These are phyloP conservation scores for Apiotrichum gamsii DNA, from an alignment of 1,284 basidiomycete genomes.

Conservation along the genomic window DNA sequence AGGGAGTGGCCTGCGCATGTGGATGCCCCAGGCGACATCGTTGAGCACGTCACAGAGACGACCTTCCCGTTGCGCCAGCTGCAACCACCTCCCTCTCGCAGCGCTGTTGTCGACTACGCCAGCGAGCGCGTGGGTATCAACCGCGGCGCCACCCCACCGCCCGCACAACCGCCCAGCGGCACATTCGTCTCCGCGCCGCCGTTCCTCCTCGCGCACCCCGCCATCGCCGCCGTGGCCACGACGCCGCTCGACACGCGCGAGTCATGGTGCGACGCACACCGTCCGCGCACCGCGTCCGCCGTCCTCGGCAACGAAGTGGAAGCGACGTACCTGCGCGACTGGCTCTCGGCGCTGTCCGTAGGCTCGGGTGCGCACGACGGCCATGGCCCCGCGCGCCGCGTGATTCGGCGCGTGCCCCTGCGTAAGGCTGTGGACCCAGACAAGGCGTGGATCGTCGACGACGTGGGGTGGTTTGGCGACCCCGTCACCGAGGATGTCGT, in stretches of 20 bases:
- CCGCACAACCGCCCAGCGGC: too few relatives aligned
- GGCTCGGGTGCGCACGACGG: constrained; percentile 44
- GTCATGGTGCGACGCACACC: constrained; percentile 71
- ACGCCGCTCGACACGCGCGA: constrained; percentile 42
- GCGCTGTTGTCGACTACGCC: too few relatives aligned
- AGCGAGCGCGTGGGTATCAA: too few relatives aligned
- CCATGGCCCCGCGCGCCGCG: constrained; percentile 9
- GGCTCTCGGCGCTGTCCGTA: constrained; percentile 67
- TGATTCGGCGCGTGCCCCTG: constrained; percentile 25
- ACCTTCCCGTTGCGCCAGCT: too few relatives aligned
- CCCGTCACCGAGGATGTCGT: constrained; percentile 16
- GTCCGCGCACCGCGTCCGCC: constrained; percentile 63
- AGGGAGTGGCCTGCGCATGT: constrained; percentile 24
- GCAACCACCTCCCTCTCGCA: too few relatives aligned
- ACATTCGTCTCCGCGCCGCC: constrained; percentile 3
- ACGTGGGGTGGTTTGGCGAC: constrained; percentile 34
- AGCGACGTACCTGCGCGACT: constrained; percentile 70
- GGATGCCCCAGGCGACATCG: neutral
- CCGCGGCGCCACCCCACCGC: too few relatives aligned
- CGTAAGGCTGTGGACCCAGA: constrained; percentile 16
- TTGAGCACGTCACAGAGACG: too few relatives aligned
- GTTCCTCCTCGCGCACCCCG: constrained; percentile 26
- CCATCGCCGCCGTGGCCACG: constrained; percentile 20
- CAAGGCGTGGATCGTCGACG: constrained; percentile 46
- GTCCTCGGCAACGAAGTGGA: constrained; percentile 74